These are phyloP conservation scores for Gremmenia infestans DNA, from an alignment of 2,329 filamentous ascomycete species.

Conservation along the genomic window DNA sequence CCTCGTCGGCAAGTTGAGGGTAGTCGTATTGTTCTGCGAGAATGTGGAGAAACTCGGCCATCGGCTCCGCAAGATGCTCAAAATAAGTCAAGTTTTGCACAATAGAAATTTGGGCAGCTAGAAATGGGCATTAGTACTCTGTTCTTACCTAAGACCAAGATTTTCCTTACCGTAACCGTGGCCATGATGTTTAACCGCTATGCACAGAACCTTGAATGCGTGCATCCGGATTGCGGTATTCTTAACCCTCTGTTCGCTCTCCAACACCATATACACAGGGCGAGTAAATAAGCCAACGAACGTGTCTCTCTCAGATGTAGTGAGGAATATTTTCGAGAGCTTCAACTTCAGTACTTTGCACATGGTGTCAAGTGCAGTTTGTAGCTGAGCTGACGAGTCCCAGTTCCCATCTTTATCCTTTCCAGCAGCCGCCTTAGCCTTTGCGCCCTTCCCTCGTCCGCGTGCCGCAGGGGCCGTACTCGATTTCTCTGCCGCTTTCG, in stretches of 20 bases:
- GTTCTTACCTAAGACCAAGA: not conserved
- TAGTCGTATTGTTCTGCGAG: constrained; percentile 97
- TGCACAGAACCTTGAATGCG: constrained; percentile 92
- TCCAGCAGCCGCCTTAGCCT: constrained; percentile 60
- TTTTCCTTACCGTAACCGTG: constrained; percentile 78
- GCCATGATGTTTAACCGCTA: constrained; percentile 95
- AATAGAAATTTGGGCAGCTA: constrained; percentile 93
- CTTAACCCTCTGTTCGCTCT: constrained; percentile 91
- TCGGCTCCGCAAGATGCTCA: constrained; percentile 96
- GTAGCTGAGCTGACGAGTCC: constrained; percentile 86
- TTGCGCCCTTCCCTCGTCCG: constrained; percentile 69
- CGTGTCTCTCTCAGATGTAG: constrained; percentile 92
- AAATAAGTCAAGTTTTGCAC: constrained; percentile 98
- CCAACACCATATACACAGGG: constrained; percentile 87
- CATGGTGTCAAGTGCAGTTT: constrained; percentile 87
- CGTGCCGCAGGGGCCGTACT: constrained; percentile 64
- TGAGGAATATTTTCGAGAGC: constrained; percentile 87
- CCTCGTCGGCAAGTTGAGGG: constrained; percentile 88
- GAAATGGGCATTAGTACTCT: constrained; percentile 29
- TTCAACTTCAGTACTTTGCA: constrained; percentile 93
- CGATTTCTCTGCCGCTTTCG: constrained; percentile 87
- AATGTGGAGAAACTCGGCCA: constrained; percentile 97
- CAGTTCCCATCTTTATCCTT: constrained; percentile 66
- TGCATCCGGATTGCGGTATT: constrained; percentile 89
- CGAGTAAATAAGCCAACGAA: constrained; percentile 90